These are phyloP conservation scores for Lobulomyces angularis DNA, from an alignment of 192 early-diverging fungal genomes.

Conservation along the genomic window DNA sequence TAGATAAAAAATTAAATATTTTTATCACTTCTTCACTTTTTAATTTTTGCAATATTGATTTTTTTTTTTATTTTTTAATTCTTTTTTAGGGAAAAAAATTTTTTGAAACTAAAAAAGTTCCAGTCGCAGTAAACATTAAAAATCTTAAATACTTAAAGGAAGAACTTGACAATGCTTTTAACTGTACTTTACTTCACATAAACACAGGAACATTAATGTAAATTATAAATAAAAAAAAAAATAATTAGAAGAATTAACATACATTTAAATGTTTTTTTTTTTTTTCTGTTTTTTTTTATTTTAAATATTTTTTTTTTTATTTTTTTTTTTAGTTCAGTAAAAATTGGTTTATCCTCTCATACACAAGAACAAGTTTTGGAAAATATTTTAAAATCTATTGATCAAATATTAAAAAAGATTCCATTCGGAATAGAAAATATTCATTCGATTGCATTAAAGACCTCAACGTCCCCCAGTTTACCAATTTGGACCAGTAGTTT, in stretches of 20 bases:
- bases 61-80: too few relatives aligned
- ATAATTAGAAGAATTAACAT: background rate
- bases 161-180: slow-evolving; percentile 46
- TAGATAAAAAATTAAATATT: too few relatives aligned
- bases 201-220: slow-evolving; percentile 53
- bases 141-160: slow-evolving; percentile 35
- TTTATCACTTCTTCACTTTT: too few relatives aligned
- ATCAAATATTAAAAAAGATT: slow-evolving; percentile 48
- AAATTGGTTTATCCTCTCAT: slow-evolving; percentile 55
- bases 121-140: slow-evolving; percentile 57
- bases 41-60: too few relatives aligned
- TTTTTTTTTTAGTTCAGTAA: slow-evolving; percentile 44
- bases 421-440: slow-evolving; percentile 72
- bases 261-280: slow-evolving; percentile 9
- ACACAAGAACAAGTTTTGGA: slow-evolving; percentile 48
- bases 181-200: slow-evolving; percentile 50
- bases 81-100: too few relatives aligned
- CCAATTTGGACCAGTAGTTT: too few relatives aligned
- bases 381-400: slow-evolving; percentile 59
- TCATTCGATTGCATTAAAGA: slow-evolving; percentile 75
- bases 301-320: slow-evolving; percentile 16
- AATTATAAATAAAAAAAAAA: slow-evolving; percentile 9
- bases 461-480: slow-evolving; percentile 59
- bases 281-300: slow-evolving; percentile 9
- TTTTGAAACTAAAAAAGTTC: too few relatives aligned